These are phyloP conservation scores for Colletotrichum sp. DNA, from an alignment of 2,329 filamentous ascomycete genomes.

Conservation along the genomic window DNA sequence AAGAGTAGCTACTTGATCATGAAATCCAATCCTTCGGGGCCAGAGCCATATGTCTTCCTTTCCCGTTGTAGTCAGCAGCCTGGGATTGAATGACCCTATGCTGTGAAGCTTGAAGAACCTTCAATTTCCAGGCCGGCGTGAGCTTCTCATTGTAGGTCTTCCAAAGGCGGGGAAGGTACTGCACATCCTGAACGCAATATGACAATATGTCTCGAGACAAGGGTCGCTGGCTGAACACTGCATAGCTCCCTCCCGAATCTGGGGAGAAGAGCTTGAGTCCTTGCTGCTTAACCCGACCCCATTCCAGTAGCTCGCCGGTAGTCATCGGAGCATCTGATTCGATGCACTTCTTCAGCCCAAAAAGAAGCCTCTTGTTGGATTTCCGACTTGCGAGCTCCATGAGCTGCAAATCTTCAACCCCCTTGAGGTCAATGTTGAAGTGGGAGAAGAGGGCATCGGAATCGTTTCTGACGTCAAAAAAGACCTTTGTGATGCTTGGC, in stretches of 20 bases:
- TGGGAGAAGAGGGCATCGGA: conserved; percentile 58
- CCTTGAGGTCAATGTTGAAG: conserved; percentile 45
- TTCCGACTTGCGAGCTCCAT: conserved; percentile 52
- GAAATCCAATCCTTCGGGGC: conserved; percentile 26
- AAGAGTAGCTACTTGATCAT: neutral
- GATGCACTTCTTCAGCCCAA: conserved; percentile 34
- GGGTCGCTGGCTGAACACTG: conserved; percentile 53
- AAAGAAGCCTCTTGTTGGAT: conserved; percentile 15
- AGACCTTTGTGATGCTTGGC: conserved; percentile 48
- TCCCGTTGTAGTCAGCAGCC: conserved; percentile 25
- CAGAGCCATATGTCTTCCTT: conserved; percentile 32
- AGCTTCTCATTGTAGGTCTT: conserved; percentile 30
- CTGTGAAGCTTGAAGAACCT: conserved; percentile 29
- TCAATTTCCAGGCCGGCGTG: conserved; percentile 17
- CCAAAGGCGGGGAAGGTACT: conserved; percentile 40
- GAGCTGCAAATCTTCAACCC: conserved; percentile 59
- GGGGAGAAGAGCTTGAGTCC: conserved; percentile 44
- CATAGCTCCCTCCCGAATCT: conserved; percentile 45
- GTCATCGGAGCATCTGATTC: conserved; percentile 27
- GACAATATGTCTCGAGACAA: conserved; percentile 38
- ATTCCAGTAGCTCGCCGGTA: conserved; percentile 23
- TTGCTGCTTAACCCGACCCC: conserved; percentile 39
- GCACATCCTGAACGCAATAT: conserved; percentile 55
- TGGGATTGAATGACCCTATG: conserved; percentile 35
- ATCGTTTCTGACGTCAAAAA: conserved; percentile 65